phyloP scores from a whole-genome alignment of 2,329 filamentous ascomycete genomes.

The Colletotrichum sp. region DNA sequence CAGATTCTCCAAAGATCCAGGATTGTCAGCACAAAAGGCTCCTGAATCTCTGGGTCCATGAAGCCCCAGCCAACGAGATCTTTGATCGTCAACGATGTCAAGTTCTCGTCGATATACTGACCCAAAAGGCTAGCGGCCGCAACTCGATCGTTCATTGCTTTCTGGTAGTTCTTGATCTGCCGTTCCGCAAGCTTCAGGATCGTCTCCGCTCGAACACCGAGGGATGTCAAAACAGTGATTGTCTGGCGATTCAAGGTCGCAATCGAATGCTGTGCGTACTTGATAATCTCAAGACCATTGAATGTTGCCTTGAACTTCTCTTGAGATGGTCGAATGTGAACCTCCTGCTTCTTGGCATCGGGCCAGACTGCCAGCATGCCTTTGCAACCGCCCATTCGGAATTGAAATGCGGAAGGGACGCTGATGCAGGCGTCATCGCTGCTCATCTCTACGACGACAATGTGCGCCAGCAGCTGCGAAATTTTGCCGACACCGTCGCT shows the following conservation, averaged over 20 bases:
- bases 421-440: constrained; percentile 54
- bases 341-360: constrained; percentile 66
- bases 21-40: constrained; percentile 84
- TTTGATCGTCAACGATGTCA: constrained; percentile 76
- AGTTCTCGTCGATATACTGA: constrained; percentile 84
- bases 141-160: constrained; percentile 69
- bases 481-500: constrained; percentile 95
- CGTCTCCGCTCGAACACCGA: constrained; percentile 71
- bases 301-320: constrained; percentile 80
- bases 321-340: constrained; percentile 84
- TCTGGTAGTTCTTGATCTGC: constrained; percentile 72
- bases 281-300: constrained; percentile 83
- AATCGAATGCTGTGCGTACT: constrained; percentile 75
- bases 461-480: constrained; percentile 75
- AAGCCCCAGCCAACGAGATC: constrained; percentile 83
- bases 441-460: constrained; percentile 75
- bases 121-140: constrained; percentile 72
- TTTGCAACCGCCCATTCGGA: constrained; percentile 91
- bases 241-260: constrained; percentile 90
- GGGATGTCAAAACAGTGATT: constrained; percentile 80
- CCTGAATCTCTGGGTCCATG: constrained; percentile 61
- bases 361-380: constrained; percentile 83
- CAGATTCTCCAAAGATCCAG: constrained; percentile 86
- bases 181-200: constrained; percentile 72
- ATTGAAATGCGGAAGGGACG: constrained; percentile 85